Percentiles rank a stretch among this genome's conserved stretches.
phyloP scores from a whole-genome alignment of 768 basidiomycete genomes.

The Coprinopsis strossmayeri region DNA sequence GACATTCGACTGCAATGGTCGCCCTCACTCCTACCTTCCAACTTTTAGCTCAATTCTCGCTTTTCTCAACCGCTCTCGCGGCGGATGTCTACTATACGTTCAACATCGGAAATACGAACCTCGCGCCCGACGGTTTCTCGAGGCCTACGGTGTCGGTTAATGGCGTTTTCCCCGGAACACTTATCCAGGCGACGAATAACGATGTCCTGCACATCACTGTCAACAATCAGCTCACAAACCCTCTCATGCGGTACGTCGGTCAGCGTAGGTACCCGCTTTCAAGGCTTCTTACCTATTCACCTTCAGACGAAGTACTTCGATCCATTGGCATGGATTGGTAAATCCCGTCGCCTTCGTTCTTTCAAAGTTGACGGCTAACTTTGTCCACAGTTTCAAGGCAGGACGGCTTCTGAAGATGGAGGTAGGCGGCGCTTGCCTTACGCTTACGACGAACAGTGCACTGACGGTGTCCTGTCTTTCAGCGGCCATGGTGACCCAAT shows the following conservation, averaged over 20 bases:
- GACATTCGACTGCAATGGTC: too few species aligned
- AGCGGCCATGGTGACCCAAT: slow-evolving; percentile 11
- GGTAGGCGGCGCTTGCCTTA: slow-evolving; percentile 17
- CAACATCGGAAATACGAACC: slow-evolving; percentile 8
- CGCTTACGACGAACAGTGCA: background rate
- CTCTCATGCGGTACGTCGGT: slow-evolving; percentile 22
- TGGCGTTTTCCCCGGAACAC: slow-evolving; percentile 31
- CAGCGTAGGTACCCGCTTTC: background rate
- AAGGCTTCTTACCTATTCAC: background rate
- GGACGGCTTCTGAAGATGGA: slow-evolving; percentile 41
- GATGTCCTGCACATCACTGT: slow-evolving; percentile 27
- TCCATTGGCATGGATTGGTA: slow-evolving; percentile 29
- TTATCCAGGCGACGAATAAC: slow-evolving; percentile 33
- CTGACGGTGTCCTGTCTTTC: background rate
- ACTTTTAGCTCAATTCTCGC: slow-evolving; percentile 1
- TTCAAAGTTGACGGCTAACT: background rate
- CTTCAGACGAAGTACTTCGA: slow-evolving; percentile 20
- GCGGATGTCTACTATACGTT: slow-evolving; percentile 9
- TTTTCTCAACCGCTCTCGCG: slow-evolving; percentile 1
- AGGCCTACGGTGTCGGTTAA: slow-evolving; percentile 33
- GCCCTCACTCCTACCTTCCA: slow-evolving; percentile 3
- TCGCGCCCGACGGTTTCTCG: slow-evolving; percentile 16
- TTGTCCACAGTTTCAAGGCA: slow-evolving; percentile 29
- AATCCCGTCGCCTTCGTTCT: background rate
- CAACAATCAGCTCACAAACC: slow-evolving; percentile 24